A percentile compares a stretch with the other conserved stretches of the same genome.
These are phyloP conservation scores for Leccinum subtestaceum DNA, from an alignment of 768 basidiomycete genomes.

Conservation along the genomic window DNA sequence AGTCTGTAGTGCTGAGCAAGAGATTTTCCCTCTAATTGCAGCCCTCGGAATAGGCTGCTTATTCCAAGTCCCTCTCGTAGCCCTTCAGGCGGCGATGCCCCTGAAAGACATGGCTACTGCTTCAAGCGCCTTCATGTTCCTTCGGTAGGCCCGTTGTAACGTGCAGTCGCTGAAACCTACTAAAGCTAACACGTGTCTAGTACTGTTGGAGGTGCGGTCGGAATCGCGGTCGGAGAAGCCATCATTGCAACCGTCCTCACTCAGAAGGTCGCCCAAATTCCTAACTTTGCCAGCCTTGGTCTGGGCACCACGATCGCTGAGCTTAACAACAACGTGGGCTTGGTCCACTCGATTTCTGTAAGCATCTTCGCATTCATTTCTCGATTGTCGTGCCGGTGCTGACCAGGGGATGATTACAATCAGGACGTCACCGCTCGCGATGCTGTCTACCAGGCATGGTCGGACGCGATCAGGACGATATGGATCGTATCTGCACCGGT, in stretches of 20 bases:
- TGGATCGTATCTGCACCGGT: constrained; percentile 67
- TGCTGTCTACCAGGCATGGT: constrained; percentile 59
- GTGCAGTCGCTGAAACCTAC: not conserved
- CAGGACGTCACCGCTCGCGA: constrained; percentile 50
- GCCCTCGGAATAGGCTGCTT: constrained; percentile 63
- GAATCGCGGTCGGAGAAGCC: constrained; percentile 70
- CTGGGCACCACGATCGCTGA: constrained; percentile 40
- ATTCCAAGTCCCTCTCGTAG: constrained; percentile 68
- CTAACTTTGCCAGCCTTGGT: constrained; percentile 27
- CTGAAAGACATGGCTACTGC: constrained; percentile 83
- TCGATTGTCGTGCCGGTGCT: not conserved
- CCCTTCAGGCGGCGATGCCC: constrained; percentile 85
- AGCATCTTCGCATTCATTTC: not conserved
- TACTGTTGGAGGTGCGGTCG: constrained; percentile 73
- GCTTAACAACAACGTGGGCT: constrained; percentile 45
- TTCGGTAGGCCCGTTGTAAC: constrained; percentile 43
- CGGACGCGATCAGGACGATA: constrained; percentile 59
- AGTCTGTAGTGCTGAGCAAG: constrained; percentile 52
- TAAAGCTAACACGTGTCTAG: constrained; percentile 33
- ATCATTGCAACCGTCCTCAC: constrained; percentile 58
- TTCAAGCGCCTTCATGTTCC: constrained; percentile 66
- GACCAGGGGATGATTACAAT: not conserved
- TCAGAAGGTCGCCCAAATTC: constrained; percentile 33
- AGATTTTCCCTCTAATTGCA: constrained; percentile 64
- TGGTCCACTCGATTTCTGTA: constrained; percentile 35